phyloP scores from a whole-genome alignment of 2,329 filamentous ascomycete species.

The Exophiala oligosperma region DNA sequence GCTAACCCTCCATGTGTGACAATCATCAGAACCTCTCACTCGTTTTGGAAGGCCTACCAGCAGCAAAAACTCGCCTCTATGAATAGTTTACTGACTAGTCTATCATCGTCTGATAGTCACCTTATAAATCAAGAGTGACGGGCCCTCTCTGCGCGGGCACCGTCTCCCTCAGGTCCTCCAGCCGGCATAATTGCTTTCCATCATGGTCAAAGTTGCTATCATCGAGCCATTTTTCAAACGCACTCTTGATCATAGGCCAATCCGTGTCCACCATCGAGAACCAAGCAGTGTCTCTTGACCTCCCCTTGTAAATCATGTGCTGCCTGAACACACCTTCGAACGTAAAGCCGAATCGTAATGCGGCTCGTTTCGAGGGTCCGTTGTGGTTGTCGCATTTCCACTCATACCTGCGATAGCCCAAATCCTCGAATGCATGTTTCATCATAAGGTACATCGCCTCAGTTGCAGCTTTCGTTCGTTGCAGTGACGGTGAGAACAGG shows the following conservation, averaged over 20 bases:
- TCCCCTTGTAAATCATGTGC: constrained; percentile 61
- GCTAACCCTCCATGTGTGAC: too few relatives aligned
- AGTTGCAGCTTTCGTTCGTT: constrained; percentile 57
- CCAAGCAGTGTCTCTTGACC: constrained; percentile 61
- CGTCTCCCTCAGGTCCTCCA: constrained; percentile 40
- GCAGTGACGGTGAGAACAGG: constrained; percentile 51
- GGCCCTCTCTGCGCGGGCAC: constrained; percentile 7
- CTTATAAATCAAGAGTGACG: constrained; percentile 2
- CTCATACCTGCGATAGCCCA: constrained; percentile 59
- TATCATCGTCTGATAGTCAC: not conserved
- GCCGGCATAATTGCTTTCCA: constrained; percentile 51
- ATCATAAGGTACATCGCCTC: constrained; percentile 61
- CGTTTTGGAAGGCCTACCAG: too few relatives aligned
- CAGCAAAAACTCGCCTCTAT: too few relatives aligned
- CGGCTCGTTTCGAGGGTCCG: constrained; percentile 54
- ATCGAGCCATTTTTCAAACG: constrained; percentile 56
- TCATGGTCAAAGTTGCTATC: constrained; percentile 56
- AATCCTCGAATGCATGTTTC: constrained; percentile 52
- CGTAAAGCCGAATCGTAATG: constrained; percentile 57
- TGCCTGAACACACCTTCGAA: constrained; percentile 63
- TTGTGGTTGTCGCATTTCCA: constrained; percentile 66
- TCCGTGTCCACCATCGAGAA: constrained; percentile 60
- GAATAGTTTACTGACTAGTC: not conserved
- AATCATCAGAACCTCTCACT: not conserved
- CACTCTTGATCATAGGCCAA: constrained; percentile 52